These are phyloP conservation scores for Sphenostylis stenocarpa DNA, from an alignment of 306 rosid genomes.

Conservation along the genomic window DNA sequence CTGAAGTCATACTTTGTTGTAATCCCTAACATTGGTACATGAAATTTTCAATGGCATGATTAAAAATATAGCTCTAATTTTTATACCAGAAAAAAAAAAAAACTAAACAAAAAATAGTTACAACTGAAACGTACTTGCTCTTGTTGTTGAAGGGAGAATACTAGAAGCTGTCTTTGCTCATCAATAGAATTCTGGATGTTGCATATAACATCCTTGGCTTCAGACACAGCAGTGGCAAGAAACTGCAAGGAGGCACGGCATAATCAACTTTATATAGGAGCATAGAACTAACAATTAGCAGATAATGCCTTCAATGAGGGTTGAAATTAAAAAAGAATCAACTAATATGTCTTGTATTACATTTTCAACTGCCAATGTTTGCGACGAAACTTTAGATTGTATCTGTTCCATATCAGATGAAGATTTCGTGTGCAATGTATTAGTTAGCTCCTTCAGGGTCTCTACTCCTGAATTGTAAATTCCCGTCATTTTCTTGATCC, in stretches of 20 bases:
- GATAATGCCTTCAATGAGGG: background rate
- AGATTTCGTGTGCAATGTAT: slow-evolving; percentile 64
- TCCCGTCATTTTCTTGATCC: slow-evolving; percentile 66
- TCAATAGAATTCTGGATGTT: slow-evolving; percentile 64
- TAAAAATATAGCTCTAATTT: slow-evolving; percentile 9
- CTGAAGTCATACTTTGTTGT: slow-evolving; percentile 59
- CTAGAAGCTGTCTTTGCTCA: slow-evolving; percentile 70
- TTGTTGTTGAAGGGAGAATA: slow-evolving; percentile 61
- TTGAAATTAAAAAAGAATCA: background rate
- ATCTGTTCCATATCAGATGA: slow-evolving; percentile 72
- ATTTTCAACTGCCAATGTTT: slow-evolving; percentile 59
- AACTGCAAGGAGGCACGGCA: slow-evolving; percentile 50
- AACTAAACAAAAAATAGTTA: background rate
- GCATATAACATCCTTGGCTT: slow-evolving; percentile 65
- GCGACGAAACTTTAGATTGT: slow-evolving; percentile 54
- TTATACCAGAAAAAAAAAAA: background rate
- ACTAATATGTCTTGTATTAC: slow-evolving; percentile 40
- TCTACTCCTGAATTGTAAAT: slow-evolving; percentile 68
- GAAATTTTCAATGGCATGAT: slow-evolving; percentile 27
- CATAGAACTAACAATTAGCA: background rate
- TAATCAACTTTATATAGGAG: slow-evolving; percentile 18
- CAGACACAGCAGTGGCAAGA: slow-evolving; percentile 61
- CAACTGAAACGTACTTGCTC: slow-evolving; percentile 60
- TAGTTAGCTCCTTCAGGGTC: slow-evolving; percentile 58
- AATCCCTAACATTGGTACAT: slow-evolving; percentile 58